These are phyloP conservation scores for Pezicula rhizophila DNA, from an alignment of 2,329 filamentous ascomycete species.

Conservation along the genomic window DNA sequence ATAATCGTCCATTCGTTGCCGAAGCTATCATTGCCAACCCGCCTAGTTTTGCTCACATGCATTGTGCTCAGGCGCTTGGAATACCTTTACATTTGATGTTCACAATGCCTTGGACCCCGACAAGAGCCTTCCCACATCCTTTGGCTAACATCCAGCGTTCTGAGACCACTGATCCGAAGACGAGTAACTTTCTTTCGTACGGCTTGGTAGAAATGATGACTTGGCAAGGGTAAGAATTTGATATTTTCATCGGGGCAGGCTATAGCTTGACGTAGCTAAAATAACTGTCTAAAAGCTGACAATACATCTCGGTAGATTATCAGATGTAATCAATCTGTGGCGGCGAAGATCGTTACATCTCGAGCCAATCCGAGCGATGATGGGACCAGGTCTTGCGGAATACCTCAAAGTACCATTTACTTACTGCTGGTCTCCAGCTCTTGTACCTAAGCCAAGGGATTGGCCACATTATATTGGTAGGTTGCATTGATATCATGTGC, in stretches of 20 bases:
- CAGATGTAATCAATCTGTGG: slow-evolving; percentile 37
- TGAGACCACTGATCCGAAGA: slow-evolving; percentile 61
- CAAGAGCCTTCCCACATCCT: slow-evolving; percentile 67
- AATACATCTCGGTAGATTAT: neutral
- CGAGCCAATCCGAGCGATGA: slow-evolving; percentile 29
- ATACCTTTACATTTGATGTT: slow-evolving; percentile 75
- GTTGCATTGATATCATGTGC: neutral
- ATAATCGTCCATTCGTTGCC: slow-evolving; percentile 56
- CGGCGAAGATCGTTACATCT: slow-evolving; percentile 31
- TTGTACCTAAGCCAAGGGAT: slow-evolving; percentile 13
- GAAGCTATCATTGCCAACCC: slow-evolving; percentile 79
- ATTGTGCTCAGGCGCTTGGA: slow-evolving; percentile 70
- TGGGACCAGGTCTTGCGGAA: slow-evolving; percentile 25
- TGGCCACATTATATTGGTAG: slow-evolving; percentile 12
- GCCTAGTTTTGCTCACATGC: slow-evolving; percentile 68
- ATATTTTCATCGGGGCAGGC: neutral
- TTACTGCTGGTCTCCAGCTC: slow-evolving; percentile 13
- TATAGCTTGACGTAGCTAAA: too few species aligned
- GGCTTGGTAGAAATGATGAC: slow-evolving; percentile 76
- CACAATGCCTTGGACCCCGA: slow-evolving; percentile 74
- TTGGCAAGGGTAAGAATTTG: slow-evolving; percentile 56
- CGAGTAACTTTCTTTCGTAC: slow-evolving; percentile 74
- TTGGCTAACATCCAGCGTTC: slow-evolving; percentile 62
- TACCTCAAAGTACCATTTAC: slow-evolving; percentile 9
- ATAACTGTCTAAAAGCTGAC: too few species aligned